Evolutionary conservation across 1,284 basidiomycete genomes (phyloP), one percentile per base, ranked within the genome.

Genomic region (Leccinum solheimii): DNA sequence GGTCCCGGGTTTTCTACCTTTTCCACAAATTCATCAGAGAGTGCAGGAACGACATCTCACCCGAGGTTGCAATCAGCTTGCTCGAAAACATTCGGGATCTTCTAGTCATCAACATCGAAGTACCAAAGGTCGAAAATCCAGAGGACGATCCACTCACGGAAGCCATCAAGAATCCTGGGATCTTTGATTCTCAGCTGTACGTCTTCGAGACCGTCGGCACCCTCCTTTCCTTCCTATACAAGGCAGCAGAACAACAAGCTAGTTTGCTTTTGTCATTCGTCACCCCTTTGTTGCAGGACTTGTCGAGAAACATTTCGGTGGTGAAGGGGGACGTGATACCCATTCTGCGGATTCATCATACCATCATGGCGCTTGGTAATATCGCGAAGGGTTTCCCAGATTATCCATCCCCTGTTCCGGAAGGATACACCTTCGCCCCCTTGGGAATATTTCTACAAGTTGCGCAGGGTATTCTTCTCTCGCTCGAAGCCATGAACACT

Each of bases 341-440:
- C 5, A 88, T 98, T 66, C 81, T 98, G 53, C 90, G 90, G 73
- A 87, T 95, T n/a, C 97, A 99, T 72, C 97, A 99, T 77, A 84
- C 92, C 66, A 92, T 99, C 72, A 92, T 98, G 85, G 97, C 96
- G 1, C 81, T 98, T 13, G 96, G 96, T 16, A 94, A 94, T 70
- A 86, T 99, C 58, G 93, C 95, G 54, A 98, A 98, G 78, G 98
- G 98, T 8, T 99, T 99, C 79, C 97, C 97, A 0, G 91, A 94
- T 71, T 91, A 88, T 68, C 90, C 90, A 32, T 86, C 84, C 34
- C 82, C 84, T 10, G 79, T 89, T 4, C 85, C 90, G 0, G 80
- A 83, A 67, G 83, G 81, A 49, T 88, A 89, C 66, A 82, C 87
- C n/a, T 78, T 87, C 21, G 91, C 94, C 3, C 88, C 90, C 0